Evolutionary conservation across 106 monocot species (phyloP).

Genomic region (Cymbidium sinense): DNA sequence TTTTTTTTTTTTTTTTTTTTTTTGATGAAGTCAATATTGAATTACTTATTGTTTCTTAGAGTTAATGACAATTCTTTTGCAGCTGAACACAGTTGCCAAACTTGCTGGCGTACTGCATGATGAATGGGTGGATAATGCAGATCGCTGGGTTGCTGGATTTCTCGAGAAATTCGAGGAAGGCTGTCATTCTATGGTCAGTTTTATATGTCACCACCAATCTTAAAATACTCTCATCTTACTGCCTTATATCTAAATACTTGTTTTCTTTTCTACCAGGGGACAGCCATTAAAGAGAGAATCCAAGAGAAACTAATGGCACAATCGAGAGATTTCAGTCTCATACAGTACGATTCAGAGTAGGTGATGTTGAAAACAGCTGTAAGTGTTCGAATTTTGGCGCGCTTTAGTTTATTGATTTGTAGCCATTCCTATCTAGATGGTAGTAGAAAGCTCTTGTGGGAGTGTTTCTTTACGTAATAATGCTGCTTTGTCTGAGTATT

Average conservation of each 20-base stretch:
- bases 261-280: slow-evolving; percentile 27
- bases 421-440: not conserved
- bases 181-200: slow-evolving; percentile 73
- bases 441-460: not conserved
- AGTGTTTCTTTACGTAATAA: not conserved
- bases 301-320: slow-evolving; percentile 38
- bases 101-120: slow-evolving; percentile 63
- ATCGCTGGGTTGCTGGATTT: slow-evolving; percentile 94
- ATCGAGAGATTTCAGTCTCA: slow-evolving; percentile 32
- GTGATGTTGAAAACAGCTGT: not conserved
- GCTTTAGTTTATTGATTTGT: not conserved
- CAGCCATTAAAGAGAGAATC: slow-evolving; percentile 52
- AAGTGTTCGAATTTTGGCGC: not conserved
- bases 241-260: not conserved
- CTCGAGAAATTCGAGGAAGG: slow-evolving; percentile 86
- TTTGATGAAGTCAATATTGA: too few relatives aligned
- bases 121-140: slow-evolving; percentile 93
- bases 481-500: not conserved
- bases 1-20: too few relatives aligned
- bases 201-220: too few relatives aligned
- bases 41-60: not conserved
- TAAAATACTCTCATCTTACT: too few relatives aligned
- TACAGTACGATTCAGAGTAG: slow-evolving; percentile 57
- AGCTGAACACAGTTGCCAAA: slow-evolving; percentile 63
- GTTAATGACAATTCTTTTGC: slow-evolving; percentile 5